Base-by-base conservation (phyloP, 75 land plant genomes). In the Gnetum montanum region DNA sequence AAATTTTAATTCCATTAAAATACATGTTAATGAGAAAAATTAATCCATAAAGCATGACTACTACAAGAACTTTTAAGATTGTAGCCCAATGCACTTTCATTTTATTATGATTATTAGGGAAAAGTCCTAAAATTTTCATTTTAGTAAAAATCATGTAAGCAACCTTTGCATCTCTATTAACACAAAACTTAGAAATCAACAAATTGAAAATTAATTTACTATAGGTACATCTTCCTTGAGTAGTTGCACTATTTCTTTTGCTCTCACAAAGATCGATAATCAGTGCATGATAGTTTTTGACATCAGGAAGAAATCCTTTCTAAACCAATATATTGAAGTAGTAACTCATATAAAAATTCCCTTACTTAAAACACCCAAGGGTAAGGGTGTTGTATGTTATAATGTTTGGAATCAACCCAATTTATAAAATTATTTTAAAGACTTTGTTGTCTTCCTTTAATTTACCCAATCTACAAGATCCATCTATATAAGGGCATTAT, bases 341-440 rank as follows among this genome's bases (percentile, higher is more conserved):
- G 30, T 52, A 68, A 29, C 71, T 59, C 41, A 8, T 58, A 4
- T 43, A 7, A 5, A 78, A 6, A 31, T 31, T 36, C 35, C 46
- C 37, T 49, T 49, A 47, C 31, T 68, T 78, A 16, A 59, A 50
- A 68, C 60, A 59, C 13, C 68, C 77, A 65, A 70, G 69, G 6
- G 85, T 67, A 34, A 85, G 74, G 62, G 71, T 66, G n/a, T 79
- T 81, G 48, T 75, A 81, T 3, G 94, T 85, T 24, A 68, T 54
- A 28, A 82, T 57, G 50, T 64, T 75, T 27, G 85, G 85, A 3
- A 27, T 1, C 33, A 69, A 13, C 40, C 63, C 67, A 15, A 43
- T 37, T 4, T 24, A 34, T 52, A 64, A 57, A 75, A 83, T 79
- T 23, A 34, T 57, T 11, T 61, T 34, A 37, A 80, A 59, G n/a